Conservation (phyloP, 768 basidiomycete species). For the Naganishia randhawae region DNA sequence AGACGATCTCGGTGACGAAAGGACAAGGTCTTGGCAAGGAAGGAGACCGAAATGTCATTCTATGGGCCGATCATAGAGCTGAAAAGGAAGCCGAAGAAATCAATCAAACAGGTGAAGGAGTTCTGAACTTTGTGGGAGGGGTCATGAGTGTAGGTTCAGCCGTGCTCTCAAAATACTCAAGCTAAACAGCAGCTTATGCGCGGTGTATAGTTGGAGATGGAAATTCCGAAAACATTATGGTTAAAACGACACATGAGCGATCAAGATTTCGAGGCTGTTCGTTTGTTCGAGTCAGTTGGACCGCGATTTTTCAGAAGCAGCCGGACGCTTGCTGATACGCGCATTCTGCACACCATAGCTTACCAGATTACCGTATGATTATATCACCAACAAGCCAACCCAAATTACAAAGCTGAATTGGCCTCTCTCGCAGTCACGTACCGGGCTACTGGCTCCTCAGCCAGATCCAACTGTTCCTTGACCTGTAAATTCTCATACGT, state of each 20-base stretch:
- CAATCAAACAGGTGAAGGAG: slow-evolving; percentile 75
- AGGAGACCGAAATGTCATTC: slow-evolving; percentile 78
- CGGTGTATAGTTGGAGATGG: slow-evolving; percentile 82
- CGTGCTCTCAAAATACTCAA: background rate
- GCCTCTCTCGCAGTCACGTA: slow-evolving; percentile 63
- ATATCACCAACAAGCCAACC: background rate
- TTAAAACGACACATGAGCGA: slow-evolving; percentile 80
- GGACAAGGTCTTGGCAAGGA: slow-evolving; percentile 60
- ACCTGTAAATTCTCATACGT: slow-evolving; percentile 95
- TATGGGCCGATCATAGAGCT: slow-evolving; percentile 97
- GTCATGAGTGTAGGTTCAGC: slow-evolving; percentile 68
- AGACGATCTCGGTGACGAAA: slow-evolving; percentile 70
- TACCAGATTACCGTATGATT: slow-evolving; percentile 70
- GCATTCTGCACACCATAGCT: slow-evolving; percentile 64
- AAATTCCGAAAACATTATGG: slow-evolving; percentile 96
- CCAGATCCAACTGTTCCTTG: slow-evolving; percentile 84
- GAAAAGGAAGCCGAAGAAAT: slow-evolving; percentile 85
- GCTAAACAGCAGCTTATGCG: background rate
- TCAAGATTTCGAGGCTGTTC: slow-evolving; percentile 58
- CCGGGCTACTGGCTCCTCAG: slow-evolving; percentile 70
- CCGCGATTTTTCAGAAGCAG: background rate
- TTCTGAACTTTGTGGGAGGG: slow-evolving; percentile 91
- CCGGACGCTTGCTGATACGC: background rate
- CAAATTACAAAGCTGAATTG: background rate
- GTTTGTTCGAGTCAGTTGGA: slow-evolving; percentile 52